A percentile compares a stretch with the other conserved stretches of the same genome.
Conservation (phyloP, 495 filamentous ascomycete species). For the Immersiella caudata region DNA sequence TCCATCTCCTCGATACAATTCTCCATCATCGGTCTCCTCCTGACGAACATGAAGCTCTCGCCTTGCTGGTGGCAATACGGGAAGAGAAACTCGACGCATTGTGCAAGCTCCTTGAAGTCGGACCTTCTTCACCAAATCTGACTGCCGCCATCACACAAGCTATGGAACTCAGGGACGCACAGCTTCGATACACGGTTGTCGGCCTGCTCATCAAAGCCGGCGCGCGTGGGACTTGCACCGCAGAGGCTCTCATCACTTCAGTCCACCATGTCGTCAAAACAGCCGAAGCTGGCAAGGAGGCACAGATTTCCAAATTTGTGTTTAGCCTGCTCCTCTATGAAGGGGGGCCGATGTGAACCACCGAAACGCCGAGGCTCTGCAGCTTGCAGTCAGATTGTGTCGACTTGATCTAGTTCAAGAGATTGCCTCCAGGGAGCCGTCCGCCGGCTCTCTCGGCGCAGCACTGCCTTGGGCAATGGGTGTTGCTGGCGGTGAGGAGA, state of each 20-base stretch:
- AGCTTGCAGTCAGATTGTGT: slow-evolving; percentile 37
- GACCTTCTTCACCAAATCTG: slow-evolving; percentile 27
- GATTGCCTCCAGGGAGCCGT: slow-evolving; percentile 37
- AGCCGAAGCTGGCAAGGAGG: background rate
- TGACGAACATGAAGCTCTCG: slow-evolving; percentile 28
- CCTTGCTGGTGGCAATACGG: slow-evolving; percentile 34
- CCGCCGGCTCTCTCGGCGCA: slow-evolving; percentile 32
- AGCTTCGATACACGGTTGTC: slow-evolving; percentile 24
- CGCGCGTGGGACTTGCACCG: slow-evolving; percentile 30
- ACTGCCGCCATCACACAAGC: slow-evolving; percentile 31
- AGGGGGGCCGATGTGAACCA: slow-evolving; percentile 47
- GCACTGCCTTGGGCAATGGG: slow-evolving; percentile 34
- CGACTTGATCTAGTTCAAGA: slow-evolving; percentile 38
- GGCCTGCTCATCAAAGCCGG: slow-evolving; percentile 29
- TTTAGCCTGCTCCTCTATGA: slow-evolving; percentile 43
- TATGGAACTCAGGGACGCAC: slow-evolving; percentile 22
- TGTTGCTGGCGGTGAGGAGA: slow-evolving; percentile 13
- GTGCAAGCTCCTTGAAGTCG: slow-evolving; percentile 29
- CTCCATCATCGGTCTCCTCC: slow-evolving; percentile 23
- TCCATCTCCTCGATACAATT: slow-evolving; percentile 28
- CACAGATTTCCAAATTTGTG: slow-evolving; percentile 23
- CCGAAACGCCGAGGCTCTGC: slow-evolving; percentile 39
- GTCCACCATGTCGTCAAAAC: slow-evolving; percentile 21
- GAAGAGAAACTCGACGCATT: slow-evolving; percentile 27
- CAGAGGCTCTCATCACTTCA: slow-evolving; percentile 30